Conservation (phyloP, 2,329 filamentous ascomycete genomes). For the Zalaria sp. region DNA sequence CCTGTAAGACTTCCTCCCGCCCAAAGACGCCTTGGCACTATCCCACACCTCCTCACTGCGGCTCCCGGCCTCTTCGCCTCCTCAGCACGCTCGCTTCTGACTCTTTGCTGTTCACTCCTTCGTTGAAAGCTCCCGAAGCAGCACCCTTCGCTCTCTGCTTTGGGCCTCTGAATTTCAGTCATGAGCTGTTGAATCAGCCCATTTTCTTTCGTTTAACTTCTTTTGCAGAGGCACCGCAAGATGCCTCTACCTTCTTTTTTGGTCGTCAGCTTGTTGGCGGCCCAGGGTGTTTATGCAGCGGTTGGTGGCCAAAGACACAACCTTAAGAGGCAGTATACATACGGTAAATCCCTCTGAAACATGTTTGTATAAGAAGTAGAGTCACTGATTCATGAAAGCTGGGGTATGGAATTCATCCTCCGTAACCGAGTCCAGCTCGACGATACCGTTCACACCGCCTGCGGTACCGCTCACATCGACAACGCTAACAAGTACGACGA, state of each 20-base stretch:
- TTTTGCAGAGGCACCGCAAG: too few species aligned
- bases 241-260: too few species aligned
- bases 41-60: not conserved
- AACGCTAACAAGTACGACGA: too few species aligned
- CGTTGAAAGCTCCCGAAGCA: not conserved
- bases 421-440: not conserved
- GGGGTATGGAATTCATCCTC: not conserved
- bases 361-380: too few species aligned
- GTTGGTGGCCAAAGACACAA: not conserved
- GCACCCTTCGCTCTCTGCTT: not conserved
- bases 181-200: not conserved
- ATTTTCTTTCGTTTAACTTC: too few species aligned
- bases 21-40: not conserved
- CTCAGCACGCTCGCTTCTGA: not conserved
- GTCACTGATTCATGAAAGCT: not conserved
- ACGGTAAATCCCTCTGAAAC: too few species aligned
- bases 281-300: not conserved
- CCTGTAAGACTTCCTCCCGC: too few species aligned
- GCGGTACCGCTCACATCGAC: not conserved
- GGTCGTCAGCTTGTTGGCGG: not conserved
- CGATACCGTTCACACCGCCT: not conserved
- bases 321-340: too few species aligned
- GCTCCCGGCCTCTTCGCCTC: not conserved
- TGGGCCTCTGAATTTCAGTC: not conserved
- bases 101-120: not conserved